A percentile compares a stretch with the other conserved stretches of the same genome.
Conservation (phyloP, 2,329 filamentous ascomycete species). For the Venturia carpophila region DNA sequence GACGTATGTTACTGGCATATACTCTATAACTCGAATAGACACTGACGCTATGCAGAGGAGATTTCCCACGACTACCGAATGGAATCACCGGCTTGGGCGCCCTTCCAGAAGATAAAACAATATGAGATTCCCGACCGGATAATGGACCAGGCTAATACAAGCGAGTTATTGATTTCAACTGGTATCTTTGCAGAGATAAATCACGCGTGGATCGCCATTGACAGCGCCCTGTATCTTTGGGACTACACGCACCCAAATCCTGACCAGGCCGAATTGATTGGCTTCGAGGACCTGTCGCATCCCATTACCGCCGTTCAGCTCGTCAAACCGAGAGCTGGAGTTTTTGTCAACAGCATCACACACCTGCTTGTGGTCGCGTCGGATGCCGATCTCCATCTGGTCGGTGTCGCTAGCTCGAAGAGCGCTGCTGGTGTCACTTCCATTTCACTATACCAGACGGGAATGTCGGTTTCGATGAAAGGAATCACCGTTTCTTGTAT, state of each 20-base stretch:
- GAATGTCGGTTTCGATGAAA: conserved; percentile 70
- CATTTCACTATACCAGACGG: conserved; percentile 79
- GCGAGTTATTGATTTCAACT: conserved; percentile 85
- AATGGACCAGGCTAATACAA: conserved; percentile 84
- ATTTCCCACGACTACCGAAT: conserved; percentile 89
- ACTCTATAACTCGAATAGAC: conserved; percentile 16
- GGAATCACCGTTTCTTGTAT: conserved; percentile 72
- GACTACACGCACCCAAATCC: conserved; percentile 92
- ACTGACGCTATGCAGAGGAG: conserved; percentile 53
- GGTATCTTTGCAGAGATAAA: conserved; percentile 91
- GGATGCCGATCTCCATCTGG: conserved; percentile 70
- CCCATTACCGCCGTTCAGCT: conserved; percentile 88
- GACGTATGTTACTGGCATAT: conserved; percentile 54
- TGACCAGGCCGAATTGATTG: conserved; percentile 80
- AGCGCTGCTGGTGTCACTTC: conserved; percentile 59
- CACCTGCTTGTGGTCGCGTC: conserved; percentile 88
- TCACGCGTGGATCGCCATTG: conserved; percentile 91
- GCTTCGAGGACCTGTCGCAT: conserved; percentile 81
- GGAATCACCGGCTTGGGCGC: conserved; percentile 64
- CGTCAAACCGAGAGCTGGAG: conserved; percentile 72
- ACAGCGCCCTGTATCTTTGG: conserved; percentile 95
- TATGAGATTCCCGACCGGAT: conserved; percentile 88
- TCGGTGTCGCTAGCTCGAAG: conserved; percentile 68
- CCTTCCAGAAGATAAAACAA: conserved; percentile 79
- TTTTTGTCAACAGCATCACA: conserved; percentile 79